Evolutionary conservation across 1,284 basidiomycete genomes (phyloP).

Genomic region (Cutaneotrichosporon arboriforme): DNA sequence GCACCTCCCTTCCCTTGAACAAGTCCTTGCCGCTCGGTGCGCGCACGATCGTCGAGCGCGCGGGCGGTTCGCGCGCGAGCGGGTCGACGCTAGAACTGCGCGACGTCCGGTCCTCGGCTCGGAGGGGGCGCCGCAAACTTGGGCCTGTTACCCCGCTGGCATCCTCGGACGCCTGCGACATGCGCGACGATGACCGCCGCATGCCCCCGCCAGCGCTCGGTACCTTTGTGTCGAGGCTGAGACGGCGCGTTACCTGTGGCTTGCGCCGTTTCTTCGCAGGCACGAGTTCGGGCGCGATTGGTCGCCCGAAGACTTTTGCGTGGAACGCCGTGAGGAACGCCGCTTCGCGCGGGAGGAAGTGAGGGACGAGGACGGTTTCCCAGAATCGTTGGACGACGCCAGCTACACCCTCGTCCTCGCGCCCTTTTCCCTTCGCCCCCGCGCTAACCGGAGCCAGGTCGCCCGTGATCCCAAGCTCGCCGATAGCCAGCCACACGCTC

Average conservation of each 20-base stretch:
- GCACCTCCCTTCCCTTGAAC: constrained; percentile 20
- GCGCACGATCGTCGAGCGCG: constrained; percentile 8
- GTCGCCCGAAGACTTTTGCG: constrained; percentile 35
- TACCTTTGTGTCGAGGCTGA: constrained; percentile 8
- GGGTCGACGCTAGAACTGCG: background rate
- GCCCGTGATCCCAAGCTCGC: constrained; percentile 30
- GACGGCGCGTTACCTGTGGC: constrained; percentile 29
- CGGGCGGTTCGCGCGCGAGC: background rate
- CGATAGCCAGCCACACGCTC: constrained; percentile 40
- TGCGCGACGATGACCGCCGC: background rate
- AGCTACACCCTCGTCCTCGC: background rate
- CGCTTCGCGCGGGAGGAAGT: constrained; percentile 25
- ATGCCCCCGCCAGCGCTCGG: background rate
- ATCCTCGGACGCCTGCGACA: too few species aligned
- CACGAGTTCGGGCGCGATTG: constrained; percentile 26
- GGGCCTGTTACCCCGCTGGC: too few species aligned
- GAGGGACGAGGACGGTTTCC: constrained; percentile 14
- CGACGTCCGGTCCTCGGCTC: background rate
- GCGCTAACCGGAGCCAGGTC: background rate
- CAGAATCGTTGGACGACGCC: constrained; percentile 25
- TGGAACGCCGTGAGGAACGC: constrained; percentile 31
- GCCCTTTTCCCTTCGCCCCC: background rate
- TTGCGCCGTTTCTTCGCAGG: constrained; percentile 35
- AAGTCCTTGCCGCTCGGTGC: constrained; percentile 38
- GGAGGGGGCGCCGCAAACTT: too few species aligned